These are phyloP conservation scores for Fusarium setosum DNA, from an alignment of 2,329 filamentous ascomycete genomes.

Conservation along the genomic window DNA sequence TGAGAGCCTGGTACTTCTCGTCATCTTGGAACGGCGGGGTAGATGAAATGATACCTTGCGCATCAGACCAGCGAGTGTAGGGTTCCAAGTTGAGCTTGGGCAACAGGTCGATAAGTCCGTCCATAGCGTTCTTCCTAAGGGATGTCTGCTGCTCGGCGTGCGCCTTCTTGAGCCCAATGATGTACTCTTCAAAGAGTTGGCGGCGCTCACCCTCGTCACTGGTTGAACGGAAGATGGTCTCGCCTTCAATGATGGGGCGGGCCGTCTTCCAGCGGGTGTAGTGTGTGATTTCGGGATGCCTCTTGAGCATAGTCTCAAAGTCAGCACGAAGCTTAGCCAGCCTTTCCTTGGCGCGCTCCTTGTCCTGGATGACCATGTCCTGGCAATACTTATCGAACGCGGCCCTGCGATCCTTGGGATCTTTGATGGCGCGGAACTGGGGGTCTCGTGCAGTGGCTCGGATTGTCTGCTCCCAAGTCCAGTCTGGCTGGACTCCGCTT, in stretches of 20 bases:
- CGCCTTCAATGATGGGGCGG: constrained; percentile 90
- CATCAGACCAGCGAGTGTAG: constrained; percentile 94
- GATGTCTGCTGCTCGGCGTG: constrained; percentile 81
- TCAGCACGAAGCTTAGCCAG: constrained; percentile 91
- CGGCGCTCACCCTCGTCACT: constrained; percentile 88
- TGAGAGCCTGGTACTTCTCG: constrained; percentile 86
- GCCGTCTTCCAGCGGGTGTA: constrained; percentile 98
- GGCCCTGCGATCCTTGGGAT: constrained; percentile 88
- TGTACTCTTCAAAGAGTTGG: constrained; percentile 94
- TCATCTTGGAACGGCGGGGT: constrained; percentile 83
- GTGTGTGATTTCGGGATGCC: constrained; percentile 96
- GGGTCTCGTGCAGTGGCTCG: constrained; percentile 88
- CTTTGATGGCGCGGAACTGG: constrained; percentile 92
- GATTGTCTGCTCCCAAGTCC: constrained; percentile 92
- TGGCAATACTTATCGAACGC: constrained; percentile 96
- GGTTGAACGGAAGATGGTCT: constrained; percentile 94
- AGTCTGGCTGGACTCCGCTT: constrained; percentile 88
- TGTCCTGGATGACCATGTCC: constrained; percentile 91
- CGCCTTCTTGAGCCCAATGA: constrained; percentile 82
- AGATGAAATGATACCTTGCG: constrained; percentile 82
- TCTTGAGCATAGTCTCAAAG: constrained; percentile 95
- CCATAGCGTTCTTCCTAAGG: constrained; percentile 83
- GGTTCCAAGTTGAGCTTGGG: constrained; percentile 86
- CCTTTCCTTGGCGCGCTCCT: constrained; percentile 93
- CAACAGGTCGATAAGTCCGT: constrained; percentile 82